phyloP scores from a whole-genome alignment of 768 basidiomycete genomes.

The Arthromyces matolae region DNA sequence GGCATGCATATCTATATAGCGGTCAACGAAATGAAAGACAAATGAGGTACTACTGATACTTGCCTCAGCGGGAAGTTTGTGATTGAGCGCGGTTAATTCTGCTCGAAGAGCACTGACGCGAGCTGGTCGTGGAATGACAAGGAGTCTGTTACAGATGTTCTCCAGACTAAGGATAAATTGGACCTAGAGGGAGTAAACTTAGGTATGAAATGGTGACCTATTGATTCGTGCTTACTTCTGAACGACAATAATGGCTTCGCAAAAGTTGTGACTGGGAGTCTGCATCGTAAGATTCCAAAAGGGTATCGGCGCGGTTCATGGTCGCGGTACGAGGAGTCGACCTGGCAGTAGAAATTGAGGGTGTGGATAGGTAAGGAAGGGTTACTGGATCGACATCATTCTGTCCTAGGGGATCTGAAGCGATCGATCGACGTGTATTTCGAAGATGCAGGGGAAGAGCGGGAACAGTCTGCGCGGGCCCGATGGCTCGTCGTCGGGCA shows the following conservation, averaged over 20 bases:
- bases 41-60: slow-evolving; percentile 8
- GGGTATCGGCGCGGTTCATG: slow-evolving; percentile 44
- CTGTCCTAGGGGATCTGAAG: slow-evolving; percentile 76
- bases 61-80: slow-evolving; percentile 95
- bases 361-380: slow-evolving; percentile 67
- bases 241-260: slow-evolving; percentile 83
- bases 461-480: slow-evolving; percentile 71
- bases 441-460: slow-evolving; percentile 63
- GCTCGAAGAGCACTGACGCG: slow-evolving; percentile 95
- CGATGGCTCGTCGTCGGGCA: slow-evolving; percentile 46
- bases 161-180: slow-evolving; percentile 87
- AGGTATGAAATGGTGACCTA: neutral
- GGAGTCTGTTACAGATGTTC: slow-evolving; percentile 85
- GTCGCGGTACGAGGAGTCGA: slow-evolving; percentile 43
- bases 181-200: slow-evolving; percentile 42
- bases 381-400: slow-evolving; percentile 43
- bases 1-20: slow-evolving; percentile 73
- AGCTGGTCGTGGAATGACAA: slow-evolving; percentile 91
- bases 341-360: slow-evolving; percentile 52
- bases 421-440: slow-evolving; percentile 46
- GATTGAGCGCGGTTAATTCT: slow-evolving; percentile 92
- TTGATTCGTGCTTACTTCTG: slow-evolving; percentile 54
- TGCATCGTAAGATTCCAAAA: slow-evolving; percentile 67
- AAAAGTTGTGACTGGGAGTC: slow-evolving; percentile 69
- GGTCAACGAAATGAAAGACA: neutral